Base-by-base conservation (phyloP, 2,329 filamentous ascomycete species). In the Ophiostoma angusticollis region DNA sequence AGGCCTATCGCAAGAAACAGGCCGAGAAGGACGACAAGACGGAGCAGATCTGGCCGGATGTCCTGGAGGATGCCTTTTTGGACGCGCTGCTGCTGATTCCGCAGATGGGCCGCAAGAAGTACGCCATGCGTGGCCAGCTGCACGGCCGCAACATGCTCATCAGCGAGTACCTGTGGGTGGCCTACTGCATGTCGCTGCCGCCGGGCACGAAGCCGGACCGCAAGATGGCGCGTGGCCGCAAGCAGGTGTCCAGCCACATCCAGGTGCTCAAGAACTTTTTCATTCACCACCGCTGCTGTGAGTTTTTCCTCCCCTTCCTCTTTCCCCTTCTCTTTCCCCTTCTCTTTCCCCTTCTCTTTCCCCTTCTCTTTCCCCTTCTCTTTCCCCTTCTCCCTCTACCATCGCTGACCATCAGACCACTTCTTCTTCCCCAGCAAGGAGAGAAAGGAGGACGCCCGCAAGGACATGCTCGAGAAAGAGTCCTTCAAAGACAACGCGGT, bases 141-240 rank as follows among this genome's bases (percentile, higher is more conserved):
- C 73, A 77, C 48, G 77, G 78, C 5, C 72, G 78, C 35, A 82
- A 82, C 58, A 78, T 80, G 68, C 64, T 82, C 40, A 80, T 82
- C 50, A 72, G 68, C 50, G 74, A 78, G 55, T 81, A 80, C 56
- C 67, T 81, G 31, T 80, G 68, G 68, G 65, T 71, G 43, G 62
- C 65, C 9, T 65, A 65, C 48, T 61, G 60, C 52, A 55, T 57
- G 23, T 54, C 58, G 23, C 58, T 72, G 42, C 60, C 64, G 22
- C 59, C 65, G 3, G 67, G 67, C 3, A 57, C 58, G 34, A 57
- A 60, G 30, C 64, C 67, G 3, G 62, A 65, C 44, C 55, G 66
- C 41, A 66, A 69, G 54, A 61, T 65, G 45, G 50, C 54, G 36
- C 52, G 45, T 53, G 65, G 46, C 50, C 63, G 74, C 41, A 81